Evolutionary conservation across 1,284 basidiomycete genomes (phyloP), one percentile per base, ranked within the genome.

Genomic region (Xerocomus nothofagi): DNA sequence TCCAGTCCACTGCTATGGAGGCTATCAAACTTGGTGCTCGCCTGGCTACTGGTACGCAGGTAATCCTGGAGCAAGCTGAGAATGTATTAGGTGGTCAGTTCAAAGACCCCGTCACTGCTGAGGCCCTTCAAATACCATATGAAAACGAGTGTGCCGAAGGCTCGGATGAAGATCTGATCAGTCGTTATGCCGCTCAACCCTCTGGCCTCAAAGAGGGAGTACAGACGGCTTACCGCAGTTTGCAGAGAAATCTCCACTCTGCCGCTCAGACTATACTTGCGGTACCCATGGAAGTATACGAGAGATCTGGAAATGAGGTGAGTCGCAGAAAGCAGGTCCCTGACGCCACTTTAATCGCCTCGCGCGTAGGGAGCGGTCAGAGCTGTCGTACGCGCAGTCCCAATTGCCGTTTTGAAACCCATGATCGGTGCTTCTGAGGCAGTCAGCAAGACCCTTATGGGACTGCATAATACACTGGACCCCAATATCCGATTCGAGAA

Each of bases 201-300:
- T 72, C 72, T 21, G 85, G 90, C 61, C 79, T 97, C 41, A 82
- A 75, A 57, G 90, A 97, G 61, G 96, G 96, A 12, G 76, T 99
- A n/a, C 82, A 91, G 54, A 86, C 85, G 1, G 96, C 95, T 15
- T 97, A 98, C 70, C 81, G 77, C 62, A 93, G 91, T 59, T 69
- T 99, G 58, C 82, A 81, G 50, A 83, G 74, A 60, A 97, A 97
- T 69, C 68, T 98, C 49, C 91, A 88, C 57, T 90, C 89, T 27
- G 96, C 96, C 4, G 97, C 96, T 12, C 96, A 99, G 72, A 99
- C 97, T 0, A 99, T 99, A 56, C 79, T 99, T 26, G 96, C 97
- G 0, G 93, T 99, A 1, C 96, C 96, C 0, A 98, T 99, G 94
- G 97, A 99, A 68, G 93, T 98, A 15, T 98, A 98, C 61, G 96